Evolutionary conservation across 768 basidiomycete genomes (phyloP).

Genomic region (Tulasnella sp.): DNA sequence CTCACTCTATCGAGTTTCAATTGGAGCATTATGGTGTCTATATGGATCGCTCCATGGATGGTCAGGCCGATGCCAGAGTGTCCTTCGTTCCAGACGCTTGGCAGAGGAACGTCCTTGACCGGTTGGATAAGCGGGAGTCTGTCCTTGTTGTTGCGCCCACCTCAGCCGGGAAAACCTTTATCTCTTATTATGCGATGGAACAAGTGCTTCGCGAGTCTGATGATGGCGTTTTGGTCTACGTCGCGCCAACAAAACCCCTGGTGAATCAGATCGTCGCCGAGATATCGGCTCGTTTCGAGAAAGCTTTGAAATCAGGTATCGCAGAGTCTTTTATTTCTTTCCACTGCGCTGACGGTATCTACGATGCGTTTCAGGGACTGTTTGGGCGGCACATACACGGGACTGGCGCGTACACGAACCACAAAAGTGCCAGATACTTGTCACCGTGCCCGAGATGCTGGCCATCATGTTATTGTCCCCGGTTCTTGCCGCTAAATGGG

Average conservation of each 20-base stretch:
- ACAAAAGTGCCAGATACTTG: constrained; percentile 64
- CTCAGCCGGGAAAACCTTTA: constrained; percentile 59
- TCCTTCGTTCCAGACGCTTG: constrained; percentile 65
- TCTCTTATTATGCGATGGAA: constrained; percentile 75
- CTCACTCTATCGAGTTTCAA: constrained; percentile 62
- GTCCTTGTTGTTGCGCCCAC: constrained; percentile 53
- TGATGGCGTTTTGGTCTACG: constrained; percentile 64
- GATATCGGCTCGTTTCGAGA: constrained; percentile 64
- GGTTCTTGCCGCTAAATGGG: constrained; percentile 56
- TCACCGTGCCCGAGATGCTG: constrained; percentile 72
- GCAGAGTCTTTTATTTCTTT: neutral
- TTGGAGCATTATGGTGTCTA: constrained; percentile 63
- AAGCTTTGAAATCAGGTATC: constrained; percentile 47
- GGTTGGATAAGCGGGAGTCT: constrained; percentile 55
- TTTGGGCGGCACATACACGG: constrained; percentile 63
- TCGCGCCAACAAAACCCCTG: constrained; percentile 71
- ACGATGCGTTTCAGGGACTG: constrained; percentile 42
- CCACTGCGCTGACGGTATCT: neutral
- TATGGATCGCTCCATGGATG: constrained; percentile 71
- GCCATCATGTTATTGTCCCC: constrained; percentile 68
- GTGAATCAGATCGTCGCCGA: constrained; percentile 62
- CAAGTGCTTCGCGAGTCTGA: constrained; percentile 57
- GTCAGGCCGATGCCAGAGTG: constrained; percentile 53
- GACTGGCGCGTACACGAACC: constrained; percentile 61
- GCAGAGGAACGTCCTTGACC: constrained; percentile 64